These are phyloP conservation scores for Ophiosphaerella korrae DNA, from an alignment of 2,329 filamentous ascomycete species.

Conservation along the genomic window DNA sequence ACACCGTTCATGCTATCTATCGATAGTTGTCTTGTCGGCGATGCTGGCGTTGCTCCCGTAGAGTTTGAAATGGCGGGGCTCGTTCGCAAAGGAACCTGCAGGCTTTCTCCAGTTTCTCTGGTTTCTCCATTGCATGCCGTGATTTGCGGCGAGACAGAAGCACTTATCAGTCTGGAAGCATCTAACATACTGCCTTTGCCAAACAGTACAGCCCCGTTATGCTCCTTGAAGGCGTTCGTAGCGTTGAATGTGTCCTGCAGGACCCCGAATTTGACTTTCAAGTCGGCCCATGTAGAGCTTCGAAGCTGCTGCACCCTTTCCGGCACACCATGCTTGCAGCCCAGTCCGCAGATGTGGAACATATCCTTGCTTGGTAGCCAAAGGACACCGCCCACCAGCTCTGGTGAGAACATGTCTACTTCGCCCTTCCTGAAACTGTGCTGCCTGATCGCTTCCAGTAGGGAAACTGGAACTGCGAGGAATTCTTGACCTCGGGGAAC, in stretches of 20 bases:
- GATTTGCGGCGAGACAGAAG: neutral
- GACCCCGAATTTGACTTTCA: too few relatives aligned
- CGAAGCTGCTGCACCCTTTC: neutral
- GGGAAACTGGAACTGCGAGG: neutral
- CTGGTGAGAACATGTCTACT: neutral
- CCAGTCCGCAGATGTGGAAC: neutral
- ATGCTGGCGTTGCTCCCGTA: too few relatives aligned
- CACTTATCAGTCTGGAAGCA: neutral
- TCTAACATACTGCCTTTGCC: neutral
- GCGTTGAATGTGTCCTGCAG: neutral
- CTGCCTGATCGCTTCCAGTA: neutral
- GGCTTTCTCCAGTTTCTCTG: too few relatives aligned
- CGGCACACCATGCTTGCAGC: neutral
- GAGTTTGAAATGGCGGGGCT: too few relatives aligned
- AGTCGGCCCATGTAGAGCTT: neutral
- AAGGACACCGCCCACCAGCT: neutral
- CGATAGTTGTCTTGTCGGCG: too few relatives aligned
- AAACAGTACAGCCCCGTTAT: neutral
- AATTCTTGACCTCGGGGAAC: neutral
- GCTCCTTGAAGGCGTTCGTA: neutral
- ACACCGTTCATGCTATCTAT: too few relatives aligned
- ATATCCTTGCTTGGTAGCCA: neutral
- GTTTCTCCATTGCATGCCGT: neutral
- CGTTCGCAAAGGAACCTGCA: too few relatives aligned
- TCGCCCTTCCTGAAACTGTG: neutral